Evolutionary conservation across 345 rosid genomes (phyloP).

Genomic region (Crucihimalaya himalaica): DNA sequence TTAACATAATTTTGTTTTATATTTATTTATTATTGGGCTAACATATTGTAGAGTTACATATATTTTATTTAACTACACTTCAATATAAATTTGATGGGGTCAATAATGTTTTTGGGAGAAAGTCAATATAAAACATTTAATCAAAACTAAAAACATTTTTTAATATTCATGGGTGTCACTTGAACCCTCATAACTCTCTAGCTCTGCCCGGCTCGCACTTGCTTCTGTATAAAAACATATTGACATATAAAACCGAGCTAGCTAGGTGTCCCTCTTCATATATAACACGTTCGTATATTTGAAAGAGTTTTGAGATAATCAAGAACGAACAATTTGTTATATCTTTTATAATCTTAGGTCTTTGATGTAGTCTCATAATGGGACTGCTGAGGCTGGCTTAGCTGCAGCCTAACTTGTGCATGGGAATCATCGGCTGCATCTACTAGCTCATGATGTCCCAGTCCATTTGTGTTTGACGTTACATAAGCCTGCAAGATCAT

Average conservation of each 20-base stretch:
- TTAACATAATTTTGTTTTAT: too few species aligned
- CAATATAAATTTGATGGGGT: too few species aligned
- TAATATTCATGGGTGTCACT: too few species aligned
- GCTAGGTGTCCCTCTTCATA: background rate
- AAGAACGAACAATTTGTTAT: conserved; percentile 20
- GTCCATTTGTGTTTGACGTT: conserved; percentile 36
- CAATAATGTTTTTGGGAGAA: too few species aligned
- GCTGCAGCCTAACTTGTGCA: conserved; percentile 48
- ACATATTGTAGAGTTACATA: too few species aligned
- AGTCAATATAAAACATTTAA: too few species aligned
- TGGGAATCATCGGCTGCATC: conserved; percentile 38
- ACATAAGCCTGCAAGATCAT: conserved; percentile 51
- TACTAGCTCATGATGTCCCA: conserved; percentile 33
- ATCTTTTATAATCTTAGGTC: conserved; percentile 22
- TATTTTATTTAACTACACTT: too few species aligned
- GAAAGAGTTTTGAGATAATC: conserved; percentile 3
- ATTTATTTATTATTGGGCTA: too few species aligned
- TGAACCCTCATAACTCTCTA: too few species aligned
- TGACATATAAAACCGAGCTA: background rate
- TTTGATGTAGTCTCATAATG: conserved; percentile 20
- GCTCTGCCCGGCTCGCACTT: background rate
- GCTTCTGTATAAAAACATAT: conserved; percentile 3
- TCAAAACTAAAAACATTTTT: too few species aligned
- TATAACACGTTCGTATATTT: background rate
- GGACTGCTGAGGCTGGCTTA: conserved; percentile 49